Percentiles rank a stretch among this genome's conserved stretches.
Conservation (phyloP, 352 stramenopile genomes). For the Phytophthora niederhauseri region DNA sequence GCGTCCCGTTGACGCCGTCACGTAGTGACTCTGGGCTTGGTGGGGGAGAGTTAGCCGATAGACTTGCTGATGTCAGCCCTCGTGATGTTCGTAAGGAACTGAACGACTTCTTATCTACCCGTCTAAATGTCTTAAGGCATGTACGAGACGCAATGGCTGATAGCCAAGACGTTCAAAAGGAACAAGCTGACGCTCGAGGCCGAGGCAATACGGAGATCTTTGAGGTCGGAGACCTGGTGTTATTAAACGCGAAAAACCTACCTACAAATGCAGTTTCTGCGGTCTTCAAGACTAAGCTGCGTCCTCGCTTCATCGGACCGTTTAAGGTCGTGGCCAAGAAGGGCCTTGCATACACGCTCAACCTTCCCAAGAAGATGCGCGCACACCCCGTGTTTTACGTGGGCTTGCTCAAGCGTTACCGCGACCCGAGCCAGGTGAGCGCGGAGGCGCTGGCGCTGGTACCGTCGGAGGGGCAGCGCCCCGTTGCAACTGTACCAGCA, state of each 20-base stretch:
- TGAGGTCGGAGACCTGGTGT: background rate
- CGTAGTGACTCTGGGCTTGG: constrained; percentile 3
- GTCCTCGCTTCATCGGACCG: constrained; percentile 26
- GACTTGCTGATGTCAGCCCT: constrained; percentile 3
- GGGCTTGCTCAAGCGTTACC: background rate
- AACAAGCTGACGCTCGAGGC: constrained; percentile 11
- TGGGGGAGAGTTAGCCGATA: constrained; percentile 11
- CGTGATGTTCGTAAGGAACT: background rate
- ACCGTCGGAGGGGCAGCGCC: too few species aligned
- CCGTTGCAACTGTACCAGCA: background rate
- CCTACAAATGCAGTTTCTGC: too few species aligned
- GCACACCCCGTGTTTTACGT: background rate
- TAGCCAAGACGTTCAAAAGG: constrained; percentile 27
- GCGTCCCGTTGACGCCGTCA: constrained; percentile 19
- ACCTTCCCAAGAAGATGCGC: constrained; percentile 11
- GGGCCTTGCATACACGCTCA: constrained; percentile 23
- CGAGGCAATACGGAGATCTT: background rate
- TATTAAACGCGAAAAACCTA: background rate
- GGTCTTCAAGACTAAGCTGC: too few species aligned
- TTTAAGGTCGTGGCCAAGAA: constrained; percentile 26
- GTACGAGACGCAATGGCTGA: constrained; percentile 25
- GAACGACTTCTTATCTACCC: constrained; percentile 8
- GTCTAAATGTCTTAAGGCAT: constrained; percentile 17
- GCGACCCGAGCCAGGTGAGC: too few species aligned
- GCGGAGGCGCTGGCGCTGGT: too few species aligned